A percentile compares a stretch with the other conserved stretches of the same genome.
Evolutionary conservation across 176 grass and related monocot species (phyloP).

Genomic region (Areca catechu): DNA sequence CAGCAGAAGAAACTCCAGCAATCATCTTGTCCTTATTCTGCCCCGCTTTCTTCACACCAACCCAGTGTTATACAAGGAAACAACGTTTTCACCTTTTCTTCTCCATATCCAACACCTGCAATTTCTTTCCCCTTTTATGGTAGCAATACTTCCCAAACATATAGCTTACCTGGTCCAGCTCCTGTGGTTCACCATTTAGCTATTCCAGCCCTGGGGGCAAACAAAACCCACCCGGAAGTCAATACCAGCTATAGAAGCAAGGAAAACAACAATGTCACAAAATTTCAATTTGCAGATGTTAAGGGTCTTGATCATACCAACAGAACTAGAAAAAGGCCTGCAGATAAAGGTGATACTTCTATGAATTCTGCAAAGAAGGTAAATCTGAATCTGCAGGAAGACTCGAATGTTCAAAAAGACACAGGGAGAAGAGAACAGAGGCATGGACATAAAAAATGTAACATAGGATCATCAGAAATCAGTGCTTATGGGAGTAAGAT

Average conservation of each 20-base stretch:
- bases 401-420: no score
- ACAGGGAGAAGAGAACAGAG: no score
- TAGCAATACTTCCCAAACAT: conserved; percentile 20
- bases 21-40: conserved; percentile 14
- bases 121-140: conserved; percentile 23
- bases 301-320: no score
- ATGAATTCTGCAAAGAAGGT: no score
- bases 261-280: not conserved
- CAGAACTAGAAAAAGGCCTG: no score
- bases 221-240: conserved; percentile 6
- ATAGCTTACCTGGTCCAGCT: conserved; percentile 23
- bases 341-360: no score
- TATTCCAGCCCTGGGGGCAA: conserved; percentile 6
- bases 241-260: conserved; percentile 14
- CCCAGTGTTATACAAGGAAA: not conserved
- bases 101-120: conserved; percentile 8
- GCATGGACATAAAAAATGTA: no score
- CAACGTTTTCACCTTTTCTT: conserved; percentile 8
- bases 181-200: conserved; percentile 12
- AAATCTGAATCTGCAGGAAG: no score
- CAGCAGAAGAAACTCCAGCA: not conserved
- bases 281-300: not conserved
- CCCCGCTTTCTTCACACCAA: conserved; percentile 7
- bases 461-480: no score
- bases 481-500: no score